phyloP scores from a whole-genome alignment of 2,329 filamentous ascomycete genomes.

The Acephala macrosclerotiorum region DNA sequence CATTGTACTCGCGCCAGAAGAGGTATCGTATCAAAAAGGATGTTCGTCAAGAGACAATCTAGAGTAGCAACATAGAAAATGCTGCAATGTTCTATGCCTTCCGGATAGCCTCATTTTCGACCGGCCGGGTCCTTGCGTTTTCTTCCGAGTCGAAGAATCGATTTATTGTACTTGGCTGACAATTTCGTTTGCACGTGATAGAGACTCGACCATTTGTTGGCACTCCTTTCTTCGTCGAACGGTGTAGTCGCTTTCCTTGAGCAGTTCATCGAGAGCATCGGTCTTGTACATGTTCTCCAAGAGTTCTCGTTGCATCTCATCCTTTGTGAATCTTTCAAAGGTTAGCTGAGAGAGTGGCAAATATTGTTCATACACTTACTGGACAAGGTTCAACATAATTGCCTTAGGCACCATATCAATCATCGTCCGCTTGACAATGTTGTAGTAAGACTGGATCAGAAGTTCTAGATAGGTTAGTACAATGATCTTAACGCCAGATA shows the following conservation, averaged over 20 bases:
- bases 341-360: slow-evolving; percentile 25
- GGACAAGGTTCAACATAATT: slow-evolving; percentile 96
- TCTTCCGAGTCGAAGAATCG: slow-evolving; percentile 17
- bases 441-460: slow-evolving; percentile 95
- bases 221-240: slow-evolving; percentile 95
- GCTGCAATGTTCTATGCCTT: slow-evolving; percentile 31
- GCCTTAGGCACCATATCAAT: slow-evolving; percentile 99
- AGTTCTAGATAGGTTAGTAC: slow-evolving; percentile 67
- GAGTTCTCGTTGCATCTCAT: slow-evolving; percentile 97
- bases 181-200: slow-evolving; percentile 91
- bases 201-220: slow-evolving; percentile 97
- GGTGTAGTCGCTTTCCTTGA: slow-evolving; percentile 99
- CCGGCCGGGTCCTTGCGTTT: slow-evolving; percentile 29
- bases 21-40: slow-evolving; percentile 40
- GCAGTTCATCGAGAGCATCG: slow-evolving; percentile 87
- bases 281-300: slow-evolving; percentile 97
- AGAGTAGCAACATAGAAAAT: slow-evolving; percentile 30
- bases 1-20: slow-evolving; percentile 36
- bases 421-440: slow-evolving; percentile 98
- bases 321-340: slow-evolving; percentile 80
- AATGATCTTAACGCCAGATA: neutral
- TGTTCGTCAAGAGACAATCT: slow-evolving; percentile 34
- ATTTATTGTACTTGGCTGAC: slow-evolving; percentile 73
- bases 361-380: slow-evolving; percentile 65
- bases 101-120: slow-evolving; percentile 23